Base-by-base conservation (phyloP, 1,284 basidiomycete genomes). In the Ustilago vetiveriae region DNA sequence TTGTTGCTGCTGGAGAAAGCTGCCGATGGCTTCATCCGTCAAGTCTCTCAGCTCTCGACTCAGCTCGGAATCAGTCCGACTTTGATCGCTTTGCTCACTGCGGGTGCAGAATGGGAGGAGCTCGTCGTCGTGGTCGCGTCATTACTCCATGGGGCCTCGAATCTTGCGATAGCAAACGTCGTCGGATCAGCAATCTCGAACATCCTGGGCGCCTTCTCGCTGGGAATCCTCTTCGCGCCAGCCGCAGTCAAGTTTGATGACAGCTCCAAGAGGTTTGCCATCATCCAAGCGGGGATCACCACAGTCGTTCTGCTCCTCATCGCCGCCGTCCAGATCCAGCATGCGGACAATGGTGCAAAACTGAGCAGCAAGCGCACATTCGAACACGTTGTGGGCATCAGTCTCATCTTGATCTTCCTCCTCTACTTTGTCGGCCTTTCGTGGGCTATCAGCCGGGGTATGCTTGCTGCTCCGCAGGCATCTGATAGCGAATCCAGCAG, bases 131-230 rank as follows among this genome's bases (percentile, higher is more conserved):
- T 66, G 4, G 38, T 65, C 6, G 66, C 62, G 4, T 60, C 66
- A 4, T 53, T 68, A 23, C 49, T 47, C n/a, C 65, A 68, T 16
- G 57, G 58, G 6, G 39, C 65, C 17, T 54, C 68, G 11, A 44
- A 64, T 11, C 63, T 74, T 19, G 69, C 73, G 27, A 57, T 76
- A 23, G 72, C 75, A 41, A 77, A 79, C 47, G 53, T 75, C 19
- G 57, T 79, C 45, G 77, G 74, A 2, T 56, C 69, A n/a, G 55
- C 67, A 55, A 78, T 78, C 58, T 70, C 69, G 51, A 77, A 76
- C 57, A 71, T 75, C 37, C 58, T 75, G 3, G 72, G 75, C 32
- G 75, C 65, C 5, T 68, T 68, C 38, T 62, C 65, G 0, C 37
- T 68, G 6, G 65, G 65, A 4, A 54, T 68, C 26, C 32, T 68